Evolutionary conservation across 352 stramenopile species (phyloP).

Genomic region (Aphanomyces stellatus): DNA sequence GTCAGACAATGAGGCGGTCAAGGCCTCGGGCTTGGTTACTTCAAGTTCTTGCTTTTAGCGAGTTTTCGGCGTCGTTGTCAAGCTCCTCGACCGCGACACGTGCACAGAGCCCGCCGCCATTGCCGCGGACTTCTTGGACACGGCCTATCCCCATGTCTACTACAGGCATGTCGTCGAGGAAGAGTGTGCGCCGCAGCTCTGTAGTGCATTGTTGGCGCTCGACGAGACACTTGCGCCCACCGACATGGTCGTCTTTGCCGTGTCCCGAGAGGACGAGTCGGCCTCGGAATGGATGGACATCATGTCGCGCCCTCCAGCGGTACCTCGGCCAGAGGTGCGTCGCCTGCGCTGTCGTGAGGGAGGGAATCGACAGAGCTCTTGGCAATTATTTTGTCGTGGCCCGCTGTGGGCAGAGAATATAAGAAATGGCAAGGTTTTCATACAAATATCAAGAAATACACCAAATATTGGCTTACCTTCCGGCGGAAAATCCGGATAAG

Average conservation of each 20-base stretch:
- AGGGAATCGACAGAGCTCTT: too few relatives aligned
- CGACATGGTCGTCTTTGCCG: slow-evolving; percentile 56
- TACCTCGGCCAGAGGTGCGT: slow-evolving; percentile 19
- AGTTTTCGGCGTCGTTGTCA: too few relatives aligned
- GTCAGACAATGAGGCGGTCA: too few relatives aligned
- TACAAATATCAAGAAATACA: too few relatives aligned
- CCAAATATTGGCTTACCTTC: too few relatives aligned
- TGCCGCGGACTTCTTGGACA: slow-evolving; percentile 40
- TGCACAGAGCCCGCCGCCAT: slow-evolving; percentile 27
- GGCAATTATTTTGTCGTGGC: too few relatives aligned
- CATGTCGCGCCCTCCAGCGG: slow-evolving; percentile 27
- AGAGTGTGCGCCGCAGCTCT: slow-evolving; percentile 55
- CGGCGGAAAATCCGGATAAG: too few relatives aligned
- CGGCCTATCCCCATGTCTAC: background rate
- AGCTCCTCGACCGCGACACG: slow-evolving; percentile 38
- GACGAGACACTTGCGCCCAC: slow-evolving; percentile 30
- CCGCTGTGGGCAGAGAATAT: too few relatives aligned
- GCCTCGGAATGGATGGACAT: slow-evolving; percentile 25
- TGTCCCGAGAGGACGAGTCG: slow-evolving; percentile 12
- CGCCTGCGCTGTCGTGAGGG: background rate
- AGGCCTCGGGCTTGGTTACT: too few relatives aligned
- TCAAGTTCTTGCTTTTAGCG: too few relatives aligned
- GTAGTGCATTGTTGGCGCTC: slow-evolving; percentile 35
- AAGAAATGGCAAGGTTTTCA: too few relatives aligned
- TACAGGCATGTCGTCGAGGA: slow-evolving; percentile 36